phyloP scores from a whole-genome alignment of 2,329 filamentous ascomycete species.

The Apiospora malaysiana region DNA sequence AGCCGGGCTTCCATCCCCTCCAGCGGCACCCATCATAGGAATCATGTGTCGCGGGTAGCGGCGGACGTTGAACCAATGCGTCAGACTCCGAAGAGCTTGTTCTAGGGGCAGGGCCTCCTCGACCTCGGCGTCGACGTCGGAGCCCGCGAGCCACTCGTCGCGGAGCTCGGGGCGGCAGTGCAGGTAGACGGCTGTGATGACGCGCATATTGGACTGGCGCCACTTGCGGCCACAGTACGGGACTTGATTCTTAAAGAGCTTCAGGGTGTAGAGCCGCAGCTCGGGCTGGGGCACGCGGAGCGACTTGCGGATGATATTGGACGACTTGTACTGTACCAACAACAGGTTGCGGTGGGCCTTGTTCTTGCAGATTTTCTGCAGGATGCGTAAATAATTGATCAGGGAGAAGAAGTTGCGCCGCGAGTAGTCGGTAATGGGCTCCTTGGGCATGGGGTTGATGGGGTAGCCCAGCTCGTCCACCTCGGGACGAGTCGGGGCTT shows the following conservation, averaged over 20 bases:
- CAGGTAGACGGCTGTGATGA: slow-evolving; percentile 95
- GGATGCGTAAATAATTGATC: slow-evolving; percentile 93
- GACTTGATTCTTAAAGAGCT: slow-evolving; percentile 98
- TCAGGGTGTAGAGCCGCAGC: slow-evolving; percentile 91
- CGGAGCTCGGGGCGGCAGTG: slow-evolving; percentile 91
- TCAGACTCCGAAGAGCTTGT: slow-evolving; percentile 85
- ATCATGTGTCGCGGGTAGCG: slow-evolving; percentile 81
- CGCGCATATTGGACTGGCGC: slow-evolving; percentile 97
- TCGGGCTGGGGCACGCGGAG: slow-evolving; percentile 89
- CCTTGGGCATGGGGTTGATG: slow-evolving; percentile 69
- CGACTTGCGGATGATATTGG: slow-evolving; percentile 87
- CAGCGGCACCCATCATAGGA: slow-evolving; percentile 28
- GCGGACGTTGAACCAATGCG: slow-evolving; percentile 92
- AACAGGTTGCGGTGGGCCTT: slow-evolving; percentile 95
- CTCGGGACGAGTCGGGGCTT: slow-evolving; percentile 54
- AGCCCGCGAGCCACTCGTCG: slow-evolving; percentile 93
- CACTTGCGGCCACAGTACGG: slow-evolving; percentile 98
- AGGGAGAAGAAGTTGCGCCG: slow-evolving; percentile 94
- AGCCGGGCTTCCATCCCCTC: slow-evolving; percentile 43
- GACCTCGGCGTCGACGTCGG: slow-evolving; percentile 90
- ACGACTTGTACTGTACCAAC: slow-evolving; percentile 94
- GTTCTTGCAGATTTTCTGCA: slow-evolving; percentile 96
- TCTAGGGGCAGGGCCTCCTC: slow-evolving; percentile 92
- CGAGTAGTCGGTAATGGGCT: slow-evolving; percentile 87
- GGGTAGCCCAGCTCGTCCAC: slow-evolving; percentile 91